phyloP scores from a whole-genome alignment of 805 yeast genomes.

The Huiozyma sinensis region DNA sequence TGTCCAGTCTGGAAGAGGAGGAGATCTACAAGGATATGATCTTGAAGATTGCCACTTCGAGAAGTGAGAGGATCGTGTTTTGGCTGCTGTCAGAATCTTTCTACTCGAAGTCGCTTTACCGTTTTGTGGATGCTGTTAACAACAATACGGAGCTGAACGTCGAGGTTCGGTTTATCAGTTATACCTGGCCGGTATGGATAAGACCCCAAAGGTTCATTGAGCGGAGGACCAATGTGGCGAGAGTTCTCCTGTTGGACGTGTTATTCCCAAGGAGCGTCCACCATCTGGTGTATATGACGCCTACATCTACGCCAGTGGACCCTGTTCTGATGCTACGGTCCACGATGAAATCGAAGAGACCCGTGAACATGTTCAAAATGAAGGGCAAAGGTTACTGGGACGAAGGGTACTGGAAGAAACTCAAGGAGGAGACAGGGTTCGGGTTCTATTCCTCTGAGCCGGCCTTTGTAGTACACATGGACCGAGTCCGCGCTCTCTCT shows the following conservation, averaged over 20 bases:
- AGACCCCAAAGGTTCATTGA: constrained; percentile 68
- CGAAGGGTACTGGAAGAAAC: constrained; percentile 76
- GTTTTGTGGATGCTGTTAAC: constrained; percentile 37
- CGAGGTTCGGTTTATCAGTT: constrained; percentile 52
- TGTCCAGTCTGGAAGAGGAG: constrained; percentile 7
- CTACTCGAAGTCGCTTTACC: constrained; percentile 32
- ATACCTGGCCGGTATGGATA: constrained; percentile 90
- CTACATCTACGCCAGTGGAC: constrained; percentile 56
- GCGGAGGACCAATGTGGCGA: constrained; percentile 80
- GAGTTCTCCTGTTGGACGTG: constrained; percentile 76
- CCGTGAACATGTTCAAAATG: constrained; percentile 75
- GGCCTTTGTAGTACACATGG: constrained; percentile 68
- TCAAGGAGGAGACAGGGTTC: constrained; percentile 41
- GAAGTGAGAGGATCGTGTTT: constrained; percentile 42
- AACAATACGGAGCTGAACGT: constrained; percentile 3
- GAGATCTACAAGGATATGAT: constrained; percentile 5
- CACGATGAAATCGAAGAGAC: constrained; percentile 15
- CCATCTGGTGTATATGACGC: constrained; percentile 75
- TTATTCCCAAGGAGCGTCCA: constrained; percentile 70
- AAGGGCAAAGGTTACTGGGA: constrained; percentile 81
- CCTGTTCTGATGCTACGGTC: constrained; percentile 50
- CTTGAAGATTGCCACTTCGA: neutral
- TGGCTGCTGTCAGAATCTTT: constrained; percentile 79
- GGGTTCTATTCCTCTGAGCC: constrained; percentile 75
- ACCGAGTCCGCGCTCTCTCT: constrained; percentile 46